phyloP scores from a whole-genome alignment of 768 basidiomycete species.

The Termitomyces sp. region DNA sequence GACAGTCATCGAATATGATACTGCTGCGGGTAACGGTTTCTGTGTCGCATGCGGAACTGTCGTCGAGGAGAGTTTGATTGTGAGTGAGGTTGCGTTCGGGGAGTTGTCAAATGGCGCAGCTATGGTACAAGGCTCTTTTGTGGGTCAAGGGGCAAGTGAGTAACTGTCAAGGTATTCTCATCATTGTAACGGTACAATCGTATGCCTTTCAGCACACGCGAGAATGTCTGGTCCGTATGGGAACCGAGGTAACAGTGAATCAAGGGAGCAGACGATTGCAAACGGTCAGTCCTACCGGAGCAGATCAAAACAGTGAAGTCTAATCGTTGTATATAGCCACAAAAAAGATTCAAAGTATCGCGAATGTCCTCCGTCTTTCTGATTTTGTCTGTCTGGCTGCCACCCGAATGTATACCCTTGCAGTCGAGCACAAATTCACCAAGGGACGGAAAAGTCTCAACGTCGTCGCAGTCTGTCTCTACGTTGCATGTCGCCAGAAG shows the following conservation, averaged over 20 bases:
- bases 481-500: constrained; percentile 88
- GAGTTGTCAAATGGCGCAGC: constrained; percentile 90
- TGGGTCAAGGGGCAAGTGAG: constrained; percentile 84
- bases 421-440: constrained; percentile 90
- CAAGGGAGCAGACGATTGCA: constrained; percentile 85
- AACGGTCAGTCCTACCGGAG: constrained; percentile 54
- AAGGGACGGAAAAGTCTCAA: constrained; percentile 90
- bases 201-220: constrained; percentile 58
- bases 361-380: constrained; percentile 69
- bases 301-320: neutral
- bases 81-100: constrained; percentile 93
- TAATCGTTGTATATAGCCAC: constrained; percentile 46
- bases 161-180: constrained; percentile 25
- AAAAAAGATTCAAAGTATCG: constrained; percentile 79
- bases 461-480: constrained; percentile 94
- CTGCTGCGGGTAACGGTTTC: constrained; percentile 80
- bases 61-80: constrained; percentile 89
- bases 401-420: constrained; percentile 85
- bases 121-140: constrained; percentile 92
- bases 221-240: constrained; percentile 81
- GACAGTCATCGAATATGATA: constrained; percentile 80
- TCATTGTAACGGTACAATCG: neutral
- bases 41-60: constrained; percentile 87
- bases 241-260: constrained; percentile 73
- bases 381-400: constrained; percentile 80